Conservation (phyloP, 2,329 filamentous ascomycete species). For the Colletotrichum graminicola region DNA sequence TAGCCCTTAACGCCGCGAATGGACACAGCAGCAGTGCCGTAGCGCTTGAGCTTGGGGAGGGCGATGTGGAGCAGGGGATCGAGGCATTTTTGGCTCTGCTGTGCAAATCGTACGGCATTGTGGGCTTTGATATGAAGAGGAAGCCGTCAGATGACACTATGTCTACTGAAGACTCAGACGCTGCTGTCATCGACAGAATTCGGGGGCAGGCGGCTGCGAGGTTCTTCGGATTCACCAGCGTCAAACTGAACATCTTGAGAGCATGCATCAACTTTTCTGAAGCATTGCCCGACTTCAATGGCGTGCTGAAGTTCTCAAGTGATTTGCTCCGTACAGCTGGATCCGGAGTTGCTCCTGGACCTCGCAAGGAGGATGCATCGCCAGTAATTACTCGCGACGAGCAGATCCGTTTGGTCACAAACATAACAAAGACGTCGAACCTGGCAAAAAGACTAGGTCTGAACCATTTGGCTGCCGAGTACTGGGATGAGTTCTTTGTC, state of each 20-base stretch:
- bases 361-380: slow-evolving; percentile 75
- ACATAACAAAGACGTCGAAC: slow-evolving; percentile 85
- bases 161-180: slow-evolving; percentile 61
- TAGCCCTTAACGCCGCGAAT: slow-evolving; percentile 72
- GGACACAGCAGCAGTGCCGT: slow-evolving; percentile 64
- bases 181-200: slow-evolving; percentile 68
- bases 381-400: slow-evolving; percentile 83
- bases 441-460: slow-evolving; percentile 83
- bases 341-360: slow-evolving; percentile 80
- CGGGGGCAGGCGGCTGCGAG: slow-evolving; percentile 68
- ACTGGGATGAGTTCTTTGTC: slow-evolving; percentile 97
- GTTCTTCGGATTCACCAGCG: slow-evolving; percentile 80
- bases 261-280: slow-evolving; percentile 96
- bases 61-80: slow-evolving; percentile 75
- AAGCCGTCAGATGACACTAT: slow-evolving; percentile 45
- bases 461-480: slow-evolving; percentile 79
- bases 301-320: slow-evolving; percentile 89
- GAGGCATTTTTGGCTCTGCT: slow-evolving; percentile 72
- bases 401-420: slow-evolving; percentile 85
- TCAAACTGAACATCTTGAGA: slow-evolving; percentile 89
- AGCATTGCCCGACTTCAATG: slow-evolving; percentile 90
- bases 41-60: slow-evolving; percentile 72
- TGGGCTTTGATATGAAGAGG: slow-evolving; percentile 59
- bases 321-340: slow-evolving; percentile 86
- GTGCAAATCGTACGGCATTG: slow-evolving; percentile 74